Percentiles rank a stretch among this genome's conserved stretches.
These are phyloP conservation scores for Ceratocystis harringtonii DNA, from an alignment of 2,329 filamentous ascomycete species.

Conservation along the genomic window DNA sequence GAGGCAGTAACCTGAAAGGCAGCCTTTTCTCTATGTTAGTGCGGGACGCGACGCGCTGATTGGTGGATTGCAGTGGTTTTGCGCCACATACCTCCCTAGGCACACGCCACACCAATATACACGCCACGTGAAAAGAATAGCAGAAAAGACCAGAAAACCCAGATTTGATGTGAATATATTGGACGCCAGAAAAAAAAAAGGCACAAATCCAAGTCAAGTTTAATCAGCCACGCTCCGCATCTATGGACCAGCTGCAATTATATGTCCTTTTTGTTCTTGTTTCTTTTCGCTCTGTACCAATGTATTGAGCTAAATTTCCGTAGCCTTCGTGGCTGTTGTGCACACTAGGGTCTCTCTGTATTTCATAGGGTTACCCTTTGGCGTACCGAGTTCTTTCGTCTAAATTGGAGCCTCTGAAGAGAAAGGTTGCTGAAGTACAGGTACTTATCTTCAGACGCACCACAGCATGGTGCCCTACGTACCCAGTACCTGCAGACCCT, in stretches of 20 bases:
- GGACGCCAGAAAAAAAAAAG: no score
- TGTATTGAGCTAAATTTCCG: no score
- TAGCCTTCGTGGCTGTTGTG: no score
- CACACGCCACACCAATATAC: neutral
- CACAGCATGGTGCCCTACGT: neutral
- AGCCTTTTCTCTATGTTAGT: neutral
- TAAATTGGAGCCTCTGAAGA: neutral
- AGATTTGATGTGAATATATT: no score
- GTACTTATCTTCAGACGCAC: neutral
- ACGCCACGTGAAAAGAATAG: neutral
- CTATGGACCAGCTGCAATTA: no score
- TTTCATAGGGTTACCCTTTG: no score
- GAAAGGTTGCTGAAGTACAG: neutral
- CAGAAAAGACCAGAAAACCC: neutral
- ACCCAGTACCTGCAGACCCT: neutral
- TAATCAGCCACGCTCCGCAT: neutral
- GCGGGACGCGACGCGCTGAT: conserved; percentile 12
- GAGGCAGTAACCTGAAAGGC: neutral
- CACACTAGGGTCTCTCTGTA: no score
- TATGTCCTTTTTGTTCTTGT: no score
- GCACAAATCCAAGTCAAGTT: neutral
- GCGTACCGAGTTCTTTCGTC: neutral
- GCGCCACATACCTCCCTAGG: neutral
- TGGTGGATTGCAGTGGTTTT: conserved; percentile 7
- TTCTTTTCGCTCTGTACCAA: no score